A percentile compares a stretch with the other conserved stretches of the same genome.
phyloP scores from a whole-genome alignment of 2,329 filamentous ascomycete genomes.

The Ophioceras dolichostomum region DNA sequence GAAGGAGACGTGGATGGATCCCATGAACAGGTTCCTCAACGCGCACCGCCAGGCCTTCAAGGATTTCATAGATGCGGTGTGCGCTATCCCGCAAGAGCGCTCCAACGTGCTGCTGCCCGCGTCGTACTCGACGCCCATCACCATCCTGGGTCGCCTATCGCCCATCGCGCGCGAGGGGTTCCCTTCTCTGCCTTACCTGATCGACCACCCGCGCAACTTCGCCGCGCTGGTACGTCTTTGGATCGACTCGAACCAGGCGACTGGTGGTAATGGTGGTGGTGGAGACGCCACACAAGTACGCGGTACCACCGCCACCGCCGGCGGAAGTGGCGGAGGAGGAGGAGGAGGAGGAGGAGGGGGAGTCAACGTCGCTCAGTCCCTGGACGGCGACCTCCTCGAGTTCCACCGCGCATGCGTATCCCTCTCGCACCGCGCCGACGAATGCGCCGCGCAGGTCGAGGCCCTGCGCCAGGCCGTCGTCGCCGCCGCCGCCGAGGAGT shows the following conservation, averaged over 20 bases:
- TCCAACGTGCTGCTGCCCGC: conserved; percentile 54
- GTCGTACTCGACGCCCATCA: conserved; percentile 84
- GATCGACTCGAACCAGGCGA: conserved; percentile 41
- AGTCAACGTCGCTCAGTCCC: too few relatives aligned
- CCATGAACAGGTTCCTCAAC: conserved; percentile 82
- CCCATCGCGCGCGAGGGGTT: conserved; percentile 81
- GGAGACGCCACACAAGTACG: neutral
- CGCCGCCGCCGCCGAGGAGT: conserved; percentile 16
- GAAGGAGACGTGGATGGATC: conserved; percentile 98
- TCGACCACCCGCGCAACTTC: conserved; percentile 78
- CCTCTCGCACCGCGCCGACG: conserved; percentile 37
- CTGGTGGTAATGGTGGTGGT: neutral
- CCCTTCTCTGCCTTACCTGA: conserved; percentile 81
- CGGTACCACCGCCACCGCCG: neutral
- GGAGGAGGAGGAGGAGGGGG: too few relatives aligned
- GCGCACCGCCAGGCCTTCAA: conserved; percentile 71
- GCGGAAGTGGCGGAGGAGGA: conserved; percentile 12
- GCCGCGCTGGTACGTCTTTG: conserved; percentile 74
- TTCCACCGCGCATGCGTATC: conserved; percentile 39
- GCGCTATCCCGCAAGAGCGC: conserved; percentile 64
- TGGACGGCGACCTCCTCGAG: conserved; percentile 38
- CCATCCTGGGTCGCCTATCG: conserved; percentile 74
- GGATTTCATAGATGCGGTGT: conserved; percentile 76
- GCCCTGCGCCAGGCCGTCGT: conserved; percentile 25
- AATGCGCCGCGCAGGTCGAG: conserved; percentile 38